phyloP scores from a whole-genome alignment of 805 yeast genomes.

The Pichia nanzhaoensis region DNA sequence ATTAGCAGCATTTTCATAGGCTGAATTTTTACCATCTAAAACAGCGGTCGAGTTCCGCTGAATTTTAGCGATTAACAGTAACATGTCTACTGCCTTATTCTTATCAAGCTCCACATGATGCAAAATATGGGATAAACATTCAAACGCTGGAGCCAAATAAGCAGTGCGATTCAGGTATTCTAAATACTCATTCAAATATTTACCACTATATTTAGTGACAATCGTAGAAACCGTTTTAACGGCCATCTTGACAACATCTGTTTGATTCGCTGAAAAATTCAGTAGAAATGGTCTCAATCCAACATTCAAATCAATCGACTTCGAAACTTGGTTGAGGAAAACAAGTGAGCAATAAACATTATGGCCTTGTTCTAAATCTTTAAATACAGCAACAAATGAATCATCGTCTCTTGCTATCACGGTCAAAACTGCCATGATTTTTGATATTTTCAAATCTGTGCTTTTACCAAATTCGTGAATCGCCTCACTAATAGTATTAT shows the following conservation, averaged over 20 bases:
- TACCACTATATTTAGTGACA: conserved; percentile 33
- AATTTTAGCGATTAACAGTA: conserved; percentile 6
- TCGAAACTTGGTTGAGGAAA: conserved; percentile 46
- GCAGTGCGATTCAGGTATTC: conserved; percentile 13
- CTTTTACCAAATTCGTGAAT: conserved; percentile 17
- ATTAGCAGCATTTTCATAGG: conserved; percentile 21
- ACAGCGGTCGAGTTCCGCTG: neutral
- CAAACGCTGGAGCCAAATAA: conserved; percentile 9
- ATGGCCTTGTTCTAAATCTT: conserved; percentile 16
- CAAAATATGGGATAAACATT: conserved; percentile 13
- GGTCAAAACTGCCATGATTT: conserved; percentile 29
- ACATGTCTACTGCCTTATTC: conserved; percentile 8
- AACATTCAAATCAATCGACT: conserved; percentile 28
- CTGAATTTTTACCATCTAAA: conserved; percentile 13
- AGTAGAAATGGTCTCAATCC: conserved; percentile 32
- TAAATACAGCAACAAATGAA: conserved; percentile 17
- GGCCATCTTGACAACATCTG: conserved; percentile 37
- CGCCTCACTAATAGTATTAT: conserved; percentile 12
- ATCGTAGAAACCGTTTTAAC: conserved; percentile 49
- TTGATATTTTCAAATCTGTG: conserved; percentile 23
- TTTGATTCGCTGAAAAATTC: conserved; percentile 26
- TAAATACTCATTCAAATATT: conserved; percentile 35
- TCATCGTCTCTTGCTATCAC: conserved; percentile 31
- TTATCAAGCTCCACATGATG: conserved; percentile 1
- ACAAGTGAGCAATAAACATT: conserved; percentile 29